These are phyloP conservation scores for Aspergillus pseudoviridinutans DNA, from an alignment of 2,329 filamentous ascomycete species.

Conservation along the genomic window DNA sequence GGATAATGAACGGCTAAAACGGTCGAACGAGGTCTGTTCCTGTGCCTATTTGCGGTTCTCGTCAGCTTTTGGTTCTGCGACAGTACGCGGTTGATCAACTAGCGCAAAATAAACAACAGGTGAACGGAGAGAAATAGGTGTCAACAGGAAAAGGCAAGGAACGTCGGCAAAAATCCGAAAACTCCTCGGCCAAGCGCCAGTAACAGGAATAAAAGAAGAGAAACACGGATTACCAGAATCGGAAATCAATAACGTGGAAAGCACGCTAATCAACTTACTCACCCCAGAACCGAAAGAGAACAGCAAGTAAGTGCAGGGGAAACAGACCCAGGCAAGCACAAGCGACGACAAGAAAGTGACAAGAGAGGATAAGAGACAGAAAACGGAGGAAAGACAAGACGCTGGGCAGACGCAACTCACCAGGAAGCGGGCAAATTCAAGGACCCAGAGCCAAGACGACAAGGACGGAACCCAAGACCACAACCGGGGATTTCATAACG, in stretches of 20 bases:
- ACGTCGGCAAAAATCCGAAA: neutral
- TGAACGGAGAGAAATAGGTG: neutral
- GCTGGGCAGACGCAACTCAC: conserved; percentile 13
- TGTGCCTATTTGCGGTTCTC: neutral
- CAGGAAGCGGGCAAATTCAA: conserved; percentile 10
- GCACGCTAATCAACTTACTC: neutral
- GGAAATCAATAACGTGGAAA: neutral
- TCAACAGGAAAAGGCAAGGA: neutral
- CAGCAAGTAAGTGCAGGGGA: conserved; percentile 5
- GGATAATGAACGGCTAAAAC: neutral
- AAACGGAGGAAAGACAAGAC: conserved; percentile 6
- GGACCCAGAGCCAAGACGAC: conserved; percentile 13
- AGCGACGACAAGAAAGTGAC: conserved; percentile 8
- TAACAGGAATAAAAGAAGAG: neutral
- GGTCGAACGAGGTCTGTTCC: neutral
- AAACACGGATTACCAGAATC: neutral
- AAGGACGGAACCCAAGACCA: conserved; percentile 2
- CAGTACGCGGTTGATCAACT: neutral
- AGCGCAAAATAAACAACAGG: neutral
- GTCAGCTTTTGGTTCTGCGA: neutral
- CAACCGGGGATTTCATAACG: neutral
- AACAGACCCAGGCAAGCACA: conserved; percentile 3
- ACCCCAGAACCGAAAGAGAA: conserved; percentile 1
- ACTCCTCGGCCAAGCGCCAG: neutral
- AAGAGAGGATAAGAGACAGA: conserved; percentile 8